A percentile compares a stretch with the other conserved stretches of the same genome.
Evolutionary conservation across 176 grass and related monocot species (phyloP).

Genomic region (Rhynchospora pubera): DNA sequence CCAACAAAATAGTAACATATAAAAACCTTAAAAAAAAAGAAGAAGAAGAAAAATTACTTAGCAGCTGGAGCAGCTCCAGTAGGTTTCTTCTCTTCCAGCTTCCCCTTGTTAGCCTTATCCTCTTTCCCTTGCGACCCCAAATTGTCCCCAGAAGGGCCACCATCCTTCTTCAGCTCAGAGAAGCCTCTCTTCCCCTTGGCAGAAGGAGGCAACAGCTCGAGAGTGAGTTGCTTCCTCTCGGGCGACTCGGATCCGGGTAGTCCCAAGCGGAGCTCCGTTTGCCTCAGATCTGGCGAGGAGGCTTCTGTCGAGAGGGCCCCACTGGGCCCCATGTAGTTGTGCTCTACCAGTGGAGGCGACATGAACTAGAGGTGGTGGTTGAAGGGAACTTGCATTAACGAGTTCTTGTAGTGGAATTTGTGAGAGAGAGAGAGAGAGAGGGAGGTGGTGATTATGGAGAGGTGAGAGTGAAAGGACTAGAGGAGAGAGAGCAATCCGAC

Average conservation of each 20-base stretch:
- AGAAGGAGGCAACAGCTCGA: constrained; percentile 52
- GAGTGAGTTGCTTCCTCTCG: constrained; percentile 29
- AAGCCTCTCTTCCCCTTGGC: constrained; percentile 72
- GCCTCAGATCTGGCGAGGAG: constrained; percentile 35
- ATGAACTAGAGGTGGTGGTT: constrained; percentile 29
- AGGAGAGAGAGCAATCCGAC: no score
- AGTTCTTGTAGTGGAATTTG: constrained; percentile 15
- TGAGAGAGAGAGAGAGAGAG: neutral
- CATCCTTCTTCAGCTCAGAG: constrained; percentile 36
- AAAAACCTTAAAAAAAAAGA: neutral
- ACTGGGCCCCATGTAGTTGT: constrained; percentile 55
- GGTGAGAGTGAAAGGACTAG: constrained; percentile 28
- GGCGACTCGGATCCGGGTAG: constrained; percentile 45
- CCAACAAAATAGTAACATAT: neutral
- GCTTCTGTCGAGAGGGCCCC: constrained; percentile 31
- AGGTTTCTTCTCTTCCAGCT: constrained; percentile 24
- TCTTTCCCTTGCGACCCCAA: constrained; percentile 25
- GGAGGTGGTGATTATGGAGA: neutral
- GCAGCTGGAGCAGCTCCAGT: constrained; percentile 29
- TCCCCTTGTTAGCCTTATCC: constrained; percentile 41
- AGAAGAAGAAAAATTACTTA: constrained; percentile 35
- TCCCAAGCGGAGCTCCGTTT: constrained; percentile 63
- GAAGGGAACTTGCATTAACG: constrained; percentile 32
- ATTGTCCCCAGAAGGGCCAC: constrained; percentile 24
- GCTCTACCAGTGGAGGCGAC: constrained; percentile 44